These are phyloP conservation scores for Colletotrichum aenigma DNA, from an alignment of 2,329 filamentous ascomycete genomes.

Conservation along the genomic window DNA sequence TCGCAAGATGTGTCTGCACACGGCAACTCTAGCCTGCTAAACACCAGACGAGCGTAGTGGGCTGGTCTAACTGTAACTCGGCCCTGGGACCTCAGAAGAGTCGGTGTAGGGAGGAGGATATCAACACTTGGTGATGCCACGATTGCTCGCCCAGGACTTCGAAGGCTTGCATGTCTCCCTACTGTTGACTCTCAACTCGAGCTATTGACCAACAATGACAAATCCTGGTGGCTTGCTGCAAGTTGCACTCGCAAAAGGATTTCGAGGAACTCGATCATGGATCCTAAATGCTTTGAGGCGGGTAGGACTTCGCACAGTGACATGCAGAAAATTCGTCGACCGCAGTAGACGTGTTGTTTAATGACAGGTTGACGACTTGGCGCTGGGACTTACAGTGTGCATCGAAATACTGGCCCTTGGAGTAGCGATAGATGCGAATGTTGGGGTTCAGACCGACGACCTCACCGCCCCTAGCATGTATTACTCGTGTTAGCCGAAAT, in stretches of 20 bases:
- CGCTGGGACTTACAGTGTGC: conserved; percentile 73
- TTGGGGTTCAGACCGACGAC: conserved; percentile 87
- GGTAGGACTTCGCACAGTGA: background rate
- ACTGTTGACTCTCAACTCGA: background rate
- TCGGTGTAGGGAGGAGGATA: background rate
- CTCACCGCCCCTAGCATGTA: conserved; percentile 73
- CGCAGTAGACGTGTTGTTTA: background rate
- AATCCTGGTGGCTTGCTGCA: background rate
- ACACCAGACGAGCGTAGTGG: background rate
- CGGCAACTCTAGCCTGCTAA: background rate
- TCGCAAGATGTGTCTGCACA: background rate
- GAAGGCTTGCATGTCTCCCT: background rate
- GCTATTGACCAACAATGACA: background rate
- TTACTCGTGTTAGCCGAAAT: background rate
- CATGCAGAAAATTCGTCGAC: background rate
- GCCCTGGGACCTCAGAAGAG: background rate
- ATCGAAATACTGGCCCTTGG: conserved; percentile 87
- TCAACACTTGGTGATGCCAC: background rate
- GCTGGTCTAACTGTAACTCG: background rate
- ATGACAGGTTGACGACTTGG: conserved; percentile 12
- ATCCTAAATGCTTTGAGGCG: background rate
- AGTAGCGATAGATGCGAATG: conserved; percentile 88
- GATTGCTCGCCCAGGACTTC: background rate
- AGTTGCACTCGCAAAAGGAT: background rate
- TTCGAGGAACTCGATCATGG: background rate